Conservation (phyloP, 208 protist genomes). For the Leishmania arabica region DNA sequence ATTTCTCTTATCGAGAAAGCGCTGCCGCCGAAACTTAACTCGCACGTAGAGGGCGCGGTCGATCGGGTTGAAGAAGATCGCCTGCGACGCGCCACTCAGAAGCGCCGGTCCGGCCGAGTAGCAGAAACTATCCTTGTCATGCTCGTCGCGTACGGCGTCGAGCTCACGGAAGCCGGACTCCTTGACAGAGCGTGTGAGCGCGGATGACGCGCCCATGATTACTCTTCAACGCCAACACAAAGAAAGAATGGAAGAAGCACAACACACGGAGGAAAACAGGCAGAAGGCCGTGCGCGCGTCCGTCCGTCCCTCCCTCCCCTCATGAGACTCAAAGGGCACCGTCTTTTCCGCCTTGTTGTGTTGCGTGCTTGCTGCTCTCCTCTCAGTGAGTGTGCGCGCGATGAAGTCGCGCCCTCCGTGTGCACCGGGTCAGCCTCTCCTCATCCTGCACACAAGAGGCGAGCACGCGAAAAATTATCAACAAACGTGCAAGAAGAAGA, state of each 20-base stretch:
- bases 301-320: background rate
- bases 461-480: background rate
- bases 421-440: background rate
- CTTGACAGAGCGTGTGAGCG: background rate
- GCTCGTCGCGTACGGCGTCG: background rate
- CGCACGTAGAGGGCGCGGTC: constrained; percentile 91
- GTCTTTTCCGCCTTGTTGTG: background rate
- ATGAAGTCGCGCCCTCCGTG: background rate
- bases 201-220: background rate
- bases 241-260: background rate
- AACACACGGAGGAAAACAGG: background rate
- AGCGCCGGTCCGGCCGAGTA: constrained; percentile 72
- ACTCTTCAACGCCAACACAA: background rate
- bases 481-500: background rate
- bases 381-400: background rate
- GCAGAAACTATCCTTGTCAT: constrained; percentile 42
- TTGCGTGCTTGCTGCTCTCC: background rate
- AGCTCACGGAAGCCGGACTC: background rate
- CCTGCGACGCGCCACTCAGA: constrained; percentile 74
- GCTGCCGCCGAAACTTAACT: constrained; percentile 66
- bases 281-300: background rate
- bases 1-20: constrained; percentile 83
- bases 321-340: background rate
- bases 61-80: constrained; percentile 90
- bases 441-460: background rate